These are phyloP conservation scores for Penicillium salamii DNA, from an alignment of 495 filamentous ascomycete species.

Conservation along the genomic window DNA sequence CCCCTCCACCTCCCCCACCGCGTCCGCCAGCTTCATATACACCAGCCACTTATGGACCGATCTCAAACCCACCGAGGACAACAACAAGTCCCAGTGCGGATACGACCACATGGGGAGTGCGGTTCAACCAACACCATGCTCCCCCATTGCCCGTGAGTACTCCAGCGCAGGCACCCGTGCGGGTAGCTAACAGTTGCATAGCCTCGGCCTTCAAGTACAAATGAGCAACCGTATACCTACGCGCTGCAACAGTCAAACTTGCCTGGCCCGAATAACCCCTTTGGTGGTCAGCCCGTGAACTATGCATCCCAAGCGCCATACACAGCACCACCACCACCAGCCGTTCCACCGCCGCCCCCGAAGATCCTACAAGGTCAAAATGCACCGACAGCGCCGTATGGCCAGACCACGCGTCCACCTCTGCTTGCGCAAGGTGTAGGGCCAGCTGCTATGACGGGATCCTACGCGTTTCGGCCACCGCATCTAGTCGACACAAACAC, in stretches of 20 bases:
- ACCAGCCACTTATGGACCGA: conserved; percentile 40
- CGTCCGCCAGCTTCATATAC: conserved; percentile 29
- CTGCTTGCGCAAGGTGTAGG: conserved; percentile 18
- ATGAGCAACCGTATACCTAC: conserved; percentile 22
- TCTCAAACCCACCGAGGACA: conserved; percentile 24
- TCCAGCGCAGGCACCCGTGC: background rate
- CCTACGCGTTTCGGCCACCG: conserved; percentile 13
- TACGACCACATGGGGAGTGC: conserved; percentile 44
- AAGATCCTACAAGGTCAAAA: conserved; percentile 37
- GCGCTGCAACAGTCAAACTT: conserved; percentile 15
- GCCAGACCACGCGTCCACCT: conserved; percentile 11
- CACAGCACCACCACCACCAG: conserved; percentile 20
- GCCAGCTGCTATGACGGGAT: conserved; percentile 17
- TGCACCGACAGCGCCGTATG: conserved; percentile 16
- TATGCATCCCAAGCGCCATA: conserved; percentile 26
- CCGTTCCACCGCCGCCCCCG: conserved; percentile 41
- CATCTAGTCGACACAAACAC: conserved; percentile 14
- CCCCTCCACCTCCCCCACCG: conserved; percentile 25
- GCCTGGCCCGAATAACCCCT: conserved; percentile 15
- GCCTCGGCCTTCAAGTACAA: conserved; percentile 42
- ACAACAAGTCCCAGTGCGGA: conserved; percentile 26
- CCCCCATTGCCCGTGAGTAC: conserved; percentile 48
- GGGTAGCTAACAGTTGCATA: conserved; percentile 13
- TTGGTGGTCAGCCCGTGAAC: conserved; percentile 15
- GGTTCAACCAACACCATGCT: conserved; percentile 37